Evolutionary conservation across 331 rosid species (phyloP).

Genomic region (Acacia pycnantha): DNA sequence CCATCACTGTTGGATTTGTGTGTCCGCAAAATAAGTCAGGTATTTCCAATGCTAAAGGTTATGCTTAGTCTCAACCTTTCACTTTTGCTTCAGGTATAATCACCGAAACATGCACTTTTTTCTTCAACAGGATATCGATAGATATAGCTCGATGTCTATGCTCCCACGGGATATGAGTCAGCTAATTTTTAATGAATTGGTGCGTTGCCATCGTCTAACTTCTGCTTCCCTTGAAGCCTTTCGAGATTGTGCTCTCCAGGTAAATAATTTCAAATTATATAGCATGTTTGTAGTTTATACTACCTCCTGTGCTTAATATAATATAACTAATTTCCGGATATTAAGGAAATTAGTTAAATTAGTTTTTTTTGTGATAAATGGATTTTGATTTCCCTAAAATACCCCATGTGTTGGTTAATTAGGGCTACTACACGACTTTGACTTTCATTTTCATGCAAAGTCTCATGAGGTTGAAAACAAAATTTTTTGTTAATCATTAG

Average conservation of each 20-base stretch:
- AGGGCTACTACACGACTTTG: too few relatives aligned
- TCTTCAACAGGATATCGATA: conserved; percentile 65
- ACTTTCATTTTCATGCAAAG: too few relatives aligned
- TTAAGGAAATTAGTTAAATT: too few relatives aligned
- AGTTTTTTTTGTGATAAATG: too few relatives aligned
- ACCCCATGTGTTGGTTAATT: too few relatives aligned
- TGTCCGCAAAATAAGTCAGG: conserved; percentile 65
- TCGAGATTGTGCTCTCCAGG: conserved; percentile 95
- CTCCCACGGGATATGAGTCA: conserved; percentile 93
- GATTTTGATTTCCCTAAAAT: too few relatives aligned
- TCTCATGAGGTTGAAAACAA: too few relatives aligned
- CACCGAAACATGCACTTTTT: conserved; percentile 30
- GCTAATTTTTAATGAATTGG: conserved; percentile 75
- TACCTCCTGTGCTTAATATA: too few relatives aligned
- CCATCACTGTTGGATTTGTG: conserved; percentile 77
- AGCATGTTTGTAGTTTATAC: not conserved
- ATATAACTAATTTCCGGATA: too few relatives aligned
- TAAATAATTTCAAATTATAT: conserved; percentile 23
- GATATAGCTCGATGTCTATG: conserved; percentile 47
- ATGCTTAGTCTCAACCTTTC: not conserved
- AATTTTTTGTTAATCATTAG: too few relatives aligned
- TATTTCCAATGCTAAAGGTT: conserved; percentile 9
- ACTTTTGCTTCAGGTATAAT: conserved; percentile 22
- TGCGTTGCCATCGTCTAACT: conserved; percentile 49
- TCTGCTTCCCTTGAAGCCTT: conserved; percentile 54